Evolutionary conservation across 2,329 filamentous ascomycete species (phyloP), one percentile per base, ranked within the genome.

Genomic region (Sporothrix protearum): DNA sequence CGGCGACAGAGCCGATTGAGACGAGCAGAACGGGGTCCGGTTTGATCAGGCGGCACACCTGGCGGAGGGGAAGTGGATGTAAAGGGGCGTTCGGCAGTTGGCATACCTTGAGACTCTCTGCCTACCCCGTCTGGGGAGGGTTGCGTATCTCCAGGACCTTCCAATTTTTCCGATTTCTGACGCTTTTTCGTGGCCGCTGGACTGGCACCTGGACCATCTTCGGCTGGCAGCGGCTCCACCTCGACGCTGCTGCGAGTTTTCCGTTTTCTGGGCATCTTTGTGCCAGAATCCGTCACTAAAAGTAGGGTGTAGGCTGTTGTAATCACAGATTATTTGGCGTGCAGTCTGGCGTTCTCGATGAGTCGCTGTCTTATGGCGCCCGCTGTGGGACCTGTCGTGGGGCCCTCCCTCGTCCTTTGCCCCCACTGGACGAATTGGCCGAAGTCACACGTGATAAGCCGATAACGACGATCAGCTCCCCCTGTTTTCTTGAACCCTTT

Each of bases 21-120:
- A 80, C 78, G 39, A 80, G 75, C 22, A 80, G 74, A 39, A 79
- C 76, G 45, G 79, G 79, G 5, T 78, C 79, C 19, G 79, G 79
- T 73, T 80, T 79, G 72, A 80, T 74, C n/a, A 80, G 76, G 10
- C 78, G 78, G 72, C 78, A 78, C 36, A 78, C 77, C 28, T 77
- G 51, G n/a, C 30, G 28, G 22, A 73, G 72, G 12, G 47, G 28
- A 16, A 73, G 75, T 79, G 78, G 78, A 78, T 6, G 77, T 71
- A 14, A 73, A 71, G 9, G 49, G 64, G 1, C n/a, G 5, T 4
- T 53, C 7, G 49, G 25, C 7, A 25, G 22, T 53, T 25, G 33
- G 2, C 8, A 8, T 25, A 12, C 10, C 30, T 7, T 45, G 12
- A 3, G 12, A 22, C n/a, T 19, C 12, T 42, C 3, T n/a, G 14